Conservation (phyloP, 2,329 filamentous ascomycete species). For the Pochonia chlamydosporia region DNA sequence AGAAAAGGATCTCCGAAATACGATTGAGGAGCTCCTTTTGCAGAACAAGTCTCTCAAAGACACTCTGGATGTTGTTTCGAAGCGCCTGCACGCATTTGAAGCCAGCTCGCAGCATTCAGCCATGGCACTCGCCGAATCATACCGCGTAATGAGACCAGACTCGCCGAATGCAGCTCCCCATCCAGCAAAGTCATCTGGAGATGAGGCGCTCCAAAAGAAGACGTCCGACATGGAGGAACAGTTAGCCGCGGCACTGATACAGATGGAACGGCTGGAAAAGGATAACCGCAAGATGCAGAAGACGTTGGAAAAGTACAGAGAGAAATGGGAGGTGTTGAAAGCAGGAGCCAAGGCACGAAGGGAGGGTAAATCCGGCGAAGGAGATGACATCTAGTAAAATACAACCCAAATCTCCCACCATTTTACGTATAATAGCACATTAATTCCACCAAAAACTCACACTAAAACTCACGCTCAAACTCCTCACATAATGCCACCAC, state of each 20-base stretch:
- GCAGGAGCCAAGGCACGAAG: constrained; percentile 53
- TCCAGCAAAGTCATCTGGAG: constrained; percentile 19
- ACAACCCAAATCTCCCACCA: too few species aligned
- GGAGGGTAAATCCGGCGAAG: constrained; percentile 33
- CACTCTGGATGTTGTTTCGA: constrained; percentile 79
- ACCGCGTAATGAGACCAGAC: constrained; percentile 53
- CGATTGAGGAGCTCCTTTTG: constrained; percentile 79
- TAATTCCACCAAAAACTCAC: constrained; percentile 95
- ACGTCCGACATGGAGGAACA: constrained; percentile 65
- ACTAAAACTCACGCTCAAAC: constrained; percentile 81
- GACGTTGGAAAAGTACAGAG: constrained; percentile 52
- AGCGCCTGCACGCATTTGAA: constrained; percentile 88
- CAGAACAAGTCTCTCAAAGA: constrained; percentile 85
- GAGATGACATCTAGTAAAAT: constrained; percentile 16
- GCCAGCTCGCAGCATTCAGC: constrained; percentile 83
- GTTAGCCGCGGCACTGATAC: constrained; percentile 48
- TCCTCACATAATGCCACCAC: constrained; percentile 97
- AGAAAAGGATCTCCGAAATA: constrained; percentile 52
- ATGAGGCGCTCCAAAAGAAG: constrained; percentile 37
- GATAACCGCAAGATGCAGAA: constrained; percentile 50
- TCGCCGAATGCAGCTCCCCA: constrained; percentile 35
- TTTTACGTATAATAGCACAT: neutral
- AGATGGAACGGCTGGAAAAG: constrained; percentile 62
- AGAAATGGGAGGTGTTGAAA: constrained; percentile 57
- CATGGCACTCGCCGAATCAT: constrained; percentile 80